Evolutionary conservation across 1,284 basidiomycete genomes (phyloP).

Genomic region (Apiotrichum mycotoxinovorans): DNA sequence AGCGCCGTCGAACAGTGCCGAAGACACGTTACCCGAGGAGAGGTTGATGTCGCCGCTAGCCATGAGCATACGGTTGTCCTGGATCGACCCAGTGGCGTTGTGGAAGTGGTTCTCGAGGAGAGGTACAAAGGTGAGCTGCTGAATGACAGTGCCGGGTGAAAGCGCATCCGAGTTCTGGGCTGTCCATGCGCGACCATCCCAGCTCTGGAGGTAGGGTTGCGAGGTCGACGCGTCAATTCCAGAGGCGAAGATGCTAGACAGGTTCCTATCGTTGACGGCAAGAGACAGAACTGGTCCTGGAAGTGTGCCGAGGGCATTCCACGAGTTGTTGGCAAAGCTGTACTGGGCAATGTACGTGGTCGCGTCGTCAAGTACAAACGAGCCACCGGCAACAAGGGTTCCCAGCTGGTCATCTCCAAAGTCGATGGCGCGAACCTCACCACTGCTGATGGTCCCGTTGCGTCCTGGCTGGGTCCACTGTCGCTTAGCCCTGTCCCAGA

Average conservation of each 20-base stretch:
- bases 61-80: slow-evolving; percentile 84
- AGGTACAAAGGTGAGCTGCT: slow-evolving; percentile 86
- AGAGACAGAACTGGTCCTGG: slow-evolving; percentile 88
- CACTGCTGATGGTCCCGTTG: slow-evolving; percentile 61
- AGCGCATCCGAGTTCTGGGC: slow-evolving; percentile 56
- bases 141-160: slow-evolving; percentile 54
- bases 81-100: slow-evolving; percentile 59
- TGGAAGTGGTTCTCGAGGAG: slow-evolving; percentile 58
- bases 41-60: slow-evolving; percentile 77
- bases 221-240: slow-evolving; percentile 66
- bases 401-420: slow-evolving; percentile 54
- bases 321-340: slow-evolving; percentile 61
- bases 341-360: slow-evolving; percentile 68
- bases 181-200: slow-evolving; percentile 74
- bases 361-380: slow-evolving; percentile 61
- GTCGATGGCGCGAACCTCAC: slow-evolving; percentile 72
- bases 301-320: slow-evolving; percentile 64
- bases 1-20: slow-evolving; percentile 82
- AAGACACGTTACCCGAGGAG: slow-evolving; percentile 69
- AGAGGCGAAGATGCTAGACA: slow-evolving; percentile 81
- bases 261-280: slow-evolving; percentile 75
- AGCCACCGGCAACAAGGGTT: slow-evolving; percentile 67
- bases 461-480: slow-evolving; percentile 79
- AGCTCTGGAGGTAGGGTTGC: slow-evolving; percentile 70
- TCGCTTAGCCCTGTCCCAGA: slow-evolving; percentile 62